Evolutionary conservation across 345 rosid genomes (phyloP).

Genomic region (Theobroma cacao): DNA sequence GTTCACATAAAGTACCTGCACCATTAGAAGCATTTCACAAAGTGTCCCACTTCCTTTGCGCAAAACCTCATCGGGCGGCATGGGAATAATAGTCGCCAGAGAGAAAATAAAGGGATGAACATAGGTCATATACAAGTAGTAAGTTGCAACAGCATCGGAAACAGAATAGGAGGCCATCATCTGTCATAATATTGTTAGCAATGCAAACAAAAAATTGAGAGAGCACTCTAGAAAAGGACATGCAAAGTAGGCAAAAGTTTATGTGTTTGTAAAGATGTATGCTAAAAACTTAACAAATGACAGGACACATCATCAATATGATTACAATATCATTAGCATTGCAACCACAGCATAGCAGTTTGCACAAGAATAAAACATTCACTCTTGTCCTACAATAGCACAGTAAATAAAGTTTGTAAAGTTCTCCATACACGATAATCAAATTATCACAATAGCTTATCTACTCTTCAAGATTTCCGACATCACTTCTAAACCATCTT

Average conservation of each 20-base stretch:
- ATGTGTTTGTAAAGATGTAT: neutral
- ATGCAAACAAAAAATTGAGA: conserved; percentile 22
- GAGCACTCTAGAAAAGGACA: conserved; percentile 9
- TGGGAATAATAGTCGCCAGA: conserved; percentile 94
- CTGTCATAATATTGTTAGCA: conserved; percentile 45
- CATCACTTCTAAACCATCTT: neutral
- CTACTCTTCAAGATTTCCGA: conserved; percentile 1
- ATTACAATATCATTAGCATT: conserved; percentile 1
- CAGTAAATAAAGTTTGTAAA: neutral
- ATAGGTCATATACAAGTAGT: conserved; percentile 94
- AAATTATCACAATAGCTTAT: neutral
- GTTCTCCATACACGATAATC: neutral
- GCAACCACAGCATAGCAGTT: conserved; percentile 5
- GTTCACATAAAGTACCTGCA: conserved; percentile 56
- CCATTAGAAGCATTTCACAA: conserved; percentile 99
- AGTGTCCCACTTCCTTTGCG: conserved; percentile 99
- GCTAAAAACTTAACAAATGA: neutral
- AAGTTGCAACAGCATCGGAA: conserved; percentile 98
- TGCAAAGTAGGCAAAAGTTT: neutral
- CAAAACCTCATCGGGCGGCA: conserved; percentile 98
- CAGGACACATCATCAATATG: neutral
- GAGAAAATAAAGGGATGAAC: conserved; percentile 97
- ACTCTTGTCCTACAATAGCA: neutral
- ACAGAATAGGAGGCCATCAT: conserved; percentile 99
- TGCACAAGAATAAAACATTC: neutral